Evolutionary conservation across 1,139 yeast species (phyloP), one percentile per base, ranked within the genome.

Genomic region (Geotrichum fermentans): DNA sequence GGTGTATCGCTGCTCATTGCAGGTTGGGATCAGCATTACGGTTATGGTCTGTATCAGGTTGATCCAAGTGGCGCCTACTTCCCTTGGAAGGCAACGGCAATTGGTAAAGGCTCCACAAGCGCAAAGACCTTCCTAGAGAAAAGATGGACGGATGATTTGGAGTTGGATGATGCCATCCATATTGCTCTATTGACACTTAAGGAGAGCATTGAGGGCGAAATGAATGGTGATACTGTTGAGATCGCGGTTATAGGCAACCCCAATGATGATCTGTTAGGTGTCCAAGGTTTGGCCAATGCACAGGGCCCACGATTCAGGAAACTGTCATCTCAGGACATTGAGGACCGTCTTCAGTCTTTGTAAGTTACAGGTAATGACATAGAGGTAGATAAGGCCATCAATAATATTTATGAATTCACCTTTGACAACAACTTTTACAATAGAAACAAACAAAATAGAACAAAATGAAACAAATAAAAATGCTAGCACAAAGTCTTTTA

Each of bases 21-120:
- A 7, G 98, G 98, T 24, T 79, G 87, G 66, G 98, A 94, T 65
- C 89, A 85, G 40, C 83, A 76, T 64, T 83, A 69, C 70, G 89
- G 79, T 53, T 89, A 79, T 68, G 88, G 87, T 63, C 75, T 94
- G 55, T 94, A 92, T 68, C 98, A 94, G 69, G 96, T 94, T 44
- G 98, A 94, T 71, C 99, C 99, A 4, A 85, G 96, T 4, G 99
- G 99, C 13, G 83, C 96, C 49, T 94, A 85, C 68, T 94, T 88
- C 77, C 97, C 98, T n/a, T 94, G 99, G 99, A 92, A 92, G 70
- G 98, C 98, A 26, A 92, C 98, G 3, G 97, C 98, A 26, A 92
- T 94, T 61, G 99, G 99, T 56, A 90, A 89, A 66, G 95, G 96
- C 26, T 82, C 96, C 4, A 81, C 82, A 39, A 85, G 95, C 7